Evolutionary conservation across 495 filamentous ascomycete genomes (phyloP).

Genomic region (Aspergillus steynii): DNA sequence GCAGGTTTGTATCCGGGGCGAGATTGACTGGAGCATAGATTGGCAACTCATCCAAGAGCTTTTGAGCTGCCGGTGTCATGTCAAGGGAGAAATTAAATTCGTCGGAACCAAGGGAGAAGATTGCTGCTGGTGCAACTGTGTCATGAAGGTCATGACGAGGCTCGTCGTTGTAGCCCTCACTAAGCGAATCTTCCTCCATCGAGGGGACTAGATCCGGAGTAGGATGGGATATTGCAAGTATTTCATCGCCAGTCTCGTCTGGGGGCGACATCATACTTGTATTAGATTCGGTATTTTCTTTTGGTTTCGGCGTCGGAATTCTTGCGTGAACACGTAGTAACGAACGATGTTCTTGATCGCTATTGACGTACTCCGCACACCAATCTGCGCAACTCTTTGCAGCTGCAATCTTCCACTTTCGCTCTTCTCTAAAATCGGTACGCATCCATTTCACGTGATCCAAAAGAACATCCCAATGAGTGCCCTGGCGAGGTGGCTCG

Average conservation of each 20-base stretch:
- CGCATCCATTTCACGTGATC: conserved; percentile 96
- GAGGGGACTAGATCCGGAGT: conserved; percentile 74
- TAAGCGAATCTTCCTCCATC: conserved; percentile 56
- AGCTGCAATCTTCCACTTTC: conserved; percentile 86
- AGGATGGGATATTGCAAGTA: conserved; percentile 43
- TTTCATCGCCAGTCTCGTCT: conserved; percentile 36
- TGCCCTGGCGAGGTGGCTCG: conserved; percentile 72
- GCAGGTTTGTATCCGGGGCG: conserved; percentile 55
- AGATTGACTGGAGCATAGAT: conserved; percentile 68
- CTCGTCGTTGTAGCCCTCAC: conserved; percentile 51
- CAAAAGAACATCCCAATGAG: conserved; percentile 83
- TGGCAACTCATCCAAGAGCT: conserved; percentile 83
- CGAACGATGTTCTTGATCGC: conserved; percentile 58
- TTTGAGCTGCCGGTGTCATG: conserved; percentile 72
- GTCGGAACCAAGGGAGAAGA: conserved; percentile 79
- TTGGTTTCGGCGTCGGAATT: conserved; percentile 29
- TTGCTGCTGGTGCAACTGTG: conserved; percentile 62
- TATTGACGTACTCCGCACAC: conserved; percentile 78
- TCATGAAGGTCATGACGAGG: conserved; percentile 39
- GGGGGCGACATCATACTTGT: conserved; percentile 25
- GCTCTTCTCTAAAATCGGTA: conserved; percentile 90
- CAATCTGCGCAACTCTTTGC: conserved; percentile 74
- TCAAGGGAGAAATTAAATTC: conserved; percentile 79
- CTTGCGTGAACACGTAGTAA: conserved; percentile 64
- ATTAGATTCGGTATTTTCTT: conserved; percentile 23